These are phyloP conservation scores for Viridothelium virens DNA, from an alignment of 495 filamentous ascomycete genomes.

Conservation along the genomic window DNA sequence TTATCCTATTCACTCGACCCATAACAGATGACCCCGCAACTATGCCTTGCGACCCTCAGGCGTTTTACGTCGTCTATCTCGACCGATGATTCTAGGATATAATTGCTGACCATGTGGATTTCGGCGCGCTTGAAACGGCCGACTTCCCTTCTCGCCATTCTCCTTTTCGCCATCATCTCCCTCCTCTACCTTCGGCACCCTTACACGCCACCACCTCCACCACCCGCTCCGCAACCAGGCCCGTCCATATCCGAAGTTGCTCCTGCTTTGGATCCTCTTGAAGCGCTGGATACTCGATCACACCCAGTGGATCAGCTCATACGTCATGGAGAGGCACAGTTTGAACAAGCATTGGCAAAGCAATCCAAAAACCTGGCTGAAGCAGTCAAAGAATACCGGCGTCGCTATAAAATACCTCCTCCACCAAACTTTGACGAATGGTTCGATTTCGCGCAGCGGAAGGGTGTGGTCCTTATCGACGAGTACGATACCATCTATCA, in stretches of 20 bases:
- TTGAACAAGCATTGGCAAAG: background rate
- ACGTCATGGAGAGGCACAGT: slow-evolving; percentile 15
- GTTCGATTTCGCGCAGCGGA: slow-evolving; percentile 61
- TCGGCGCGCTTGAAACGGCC: slow-evolving; percentile 4
- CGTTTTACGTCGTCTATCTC: background rate
- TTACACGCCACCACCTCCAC: slow-evolving; percentile 4
- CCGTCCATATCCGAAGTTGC: slow-evolving; percentile 9
- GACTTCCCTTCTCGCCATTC: background rate
- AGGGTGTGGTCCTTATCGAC: slow-evolving; percentile 61
- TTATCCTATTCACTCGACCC: too few species aligned
- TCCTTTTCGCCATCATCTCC: background rate
- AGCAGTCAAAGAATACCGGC: slow-evolving; percentile 52
- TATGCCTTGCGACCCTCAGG: background rate
- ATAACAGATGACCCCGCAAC: background rate
- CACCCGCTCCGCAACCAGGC: background rate
- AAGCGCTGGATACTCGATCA: slow-evolving; percentile 23
- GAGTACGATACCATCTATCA: slow-evolving; percentile 66
- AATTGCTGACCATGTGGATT: background rate
- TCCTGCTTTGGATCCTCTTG: slow-evolving; percentile 23
- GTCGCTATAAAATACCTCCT: slow-evolving; percentile 49
- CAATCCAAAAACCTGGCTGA: slow-evolving; percentile 42
- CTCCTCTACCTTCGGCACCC: slow-evolving; percentile 17
- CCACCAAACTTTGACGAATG: slow-evolving; percentile 62
- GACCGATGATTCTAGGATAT: background rate
- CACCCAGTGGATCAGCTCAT: slow-evolving; percentile 51